Percentiles rank a stretch among this genome's conserved stretches.
phyloP scores from a whole-genome alignment of 495 filamentous ascomycete species.

The Usnea hakonensis region DNA sequence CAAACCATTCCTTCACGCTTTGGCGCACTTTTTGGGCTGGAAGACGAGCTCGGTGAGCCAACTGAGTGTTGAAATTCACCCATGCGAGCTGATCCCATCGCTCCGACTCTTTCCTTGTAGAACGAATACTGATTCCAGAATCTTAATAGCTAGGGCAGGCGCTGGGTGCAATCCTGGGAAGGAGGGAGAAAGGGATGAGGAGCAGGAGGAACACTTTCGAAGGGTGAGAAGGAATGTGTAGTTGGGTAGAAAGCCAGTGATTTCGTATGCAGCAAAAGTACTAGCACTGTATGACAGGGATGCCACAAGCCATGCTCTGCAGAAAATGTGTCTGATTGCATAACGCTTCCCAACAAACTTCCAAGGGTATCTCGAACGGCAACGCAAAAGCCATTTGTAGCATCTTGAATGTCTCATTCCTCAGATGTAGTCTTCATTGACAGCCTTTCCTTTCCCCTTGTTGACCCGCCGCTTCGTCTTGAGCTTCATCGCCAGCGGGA shows the following conservation, averaged over 20 bases:
- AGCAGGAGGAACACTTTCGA: conserved; percentile 65
- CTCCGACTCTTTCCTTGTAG: not conserved
- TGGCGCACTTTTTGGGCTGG: not conserved
- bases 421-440: not conserved
- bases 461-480: conserved; percentile 33
- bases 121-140: not conserved
- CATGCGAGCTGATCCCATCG: not conserved
- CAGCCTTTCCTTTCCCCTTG: conserved; percentile 21
- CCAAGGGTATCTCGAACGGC: not conserved
- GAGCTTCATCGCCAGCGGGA: conserved; percentile 55
- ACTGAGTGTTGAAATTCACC: not conserved
- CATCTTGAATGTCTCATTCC: not conserved
- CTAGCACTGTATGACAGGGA: no score
- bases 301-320: not conserved
- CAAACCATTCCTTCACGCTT: not conserved
- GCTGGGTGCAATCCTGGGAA: conserved; percentile 69
- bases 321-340: not conserved
- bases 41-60: not conserved
- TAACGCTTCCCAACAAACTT: not conserved
- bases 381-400: not conserved
- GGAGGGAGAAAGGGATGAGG: conserved; percentile 46
- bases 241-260: not conserved
- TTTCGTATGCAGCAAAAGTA: no score
- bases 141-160: conserved; percentile 50
- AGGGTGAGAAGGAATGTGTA: not conserved